Conservation (phyloP, 2,329 filamentous ascomycete species). For the Alternaria infectoria region DNA sequence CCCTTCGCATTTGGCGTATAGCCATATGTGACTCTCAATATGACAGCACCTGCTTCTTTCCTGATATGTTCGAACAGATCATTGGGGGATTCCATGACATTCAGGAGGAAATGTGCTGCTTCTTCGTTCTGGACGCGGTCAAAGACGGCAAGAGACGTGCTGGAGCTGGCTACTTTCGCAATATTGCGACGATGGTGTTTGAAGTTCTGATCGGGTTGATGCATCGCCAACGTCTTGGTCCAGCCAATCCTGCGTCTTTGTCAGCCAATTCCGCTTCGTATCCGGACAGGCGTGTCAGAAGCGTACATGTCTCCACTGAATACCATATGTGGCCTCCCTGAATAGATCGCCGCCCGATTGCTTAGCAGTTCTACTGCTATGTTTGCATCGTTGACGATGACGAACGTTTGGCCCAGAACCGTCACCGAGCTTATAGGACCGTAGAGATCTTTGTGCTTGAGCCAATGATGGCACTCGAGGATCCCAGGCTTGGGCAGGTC, state of each 20-base stretch:
- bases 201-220: slow-evolving; percentile 27
- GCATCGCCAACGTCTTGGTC: slow-evolving; percentile 30
- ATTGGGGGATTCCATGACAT: slow-evolving; percentile 27
- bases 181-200: slow-evolving; percentile 36
- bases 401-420: slow-evolving; percentile 35
- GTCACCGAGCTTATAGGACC: slow-evolving; percentile 41
- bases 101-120: slow-evolving; percentile 35
- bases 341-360: slow-evolving; percentile 27
- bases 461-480: slow-evolving; percentile 53
- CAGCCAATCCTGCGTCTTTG: slow-evolving; percentile 28
- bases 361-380: slow-evolving; percentile 34
- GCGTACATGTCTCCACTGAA: slow-evolving; percentile 36
- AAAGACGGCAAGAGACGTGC: slow-evolving; percentile 27
- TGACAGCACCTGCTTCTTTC: slow-evolving; percentile 36
- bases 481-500: slow-evolving; percentile 54
- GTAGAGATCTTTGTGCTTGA: slow-evolving; percentile 50
- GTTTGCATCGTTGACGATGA: slow-evolving; percentile 38
- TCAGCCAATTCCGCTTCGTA: background rate
- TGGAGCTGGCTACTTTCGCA: slow-evolving; percentile 33
- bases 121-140: slow-evolving; percentile 39
- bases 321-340: slow-evolving; percentile 28
- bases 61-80: slow-evolving; percentile 36
- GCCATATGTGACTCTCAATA: slow-evolving; percentile 44
- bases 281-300: background rate
- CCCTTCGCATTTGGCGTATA: slow-evolving; percentile 53